A percentile compares a stretch with the other conserved stretches of the same genome.
phyloP scores from a whole-genome alignment of 108 stramenopile species.

The Skeletonema potamos region DNA sequence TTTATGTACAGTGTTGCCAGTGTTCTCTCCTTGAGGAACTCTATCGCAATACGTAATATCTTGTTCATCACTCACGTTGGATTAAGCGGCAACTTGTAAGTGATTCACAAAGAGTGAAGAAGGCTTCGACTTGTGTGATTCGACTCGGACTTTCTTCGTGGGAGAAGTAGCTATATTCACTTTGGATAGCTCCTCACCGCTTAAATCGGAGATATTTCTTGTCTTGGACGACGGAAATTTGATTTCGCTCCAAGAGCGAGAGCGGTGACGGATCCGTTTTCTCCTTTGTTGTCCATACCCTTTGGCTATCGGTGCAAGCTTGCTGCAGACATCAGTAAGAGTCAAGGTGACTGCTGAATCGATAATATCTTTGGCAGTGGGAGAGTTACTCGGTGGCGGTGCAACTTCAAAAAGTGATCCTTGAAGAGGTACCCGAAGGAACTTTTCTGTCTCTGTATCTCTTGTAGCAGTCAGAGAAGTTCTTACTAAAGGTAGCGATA shows the following conservation, averaged over 20 bases:
- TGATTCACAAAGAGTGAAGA: not conserved
- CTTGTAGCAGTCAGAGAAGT: slow-evolving; percentile 5
- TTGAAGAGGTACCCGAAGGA: slow-evolving; percentile 16
- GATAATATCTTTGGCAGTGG: slow-evolving; percentile 1
- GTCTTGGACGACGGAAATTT: slow-evolving; percentile 8
- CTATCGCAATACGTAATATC: not conserved
- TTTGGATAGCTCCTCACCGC: slow-evolving; percentile 6
- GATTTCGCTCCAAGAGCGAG: not conserved
- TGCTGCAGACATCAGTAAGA: slow-evolving; percentile 41
- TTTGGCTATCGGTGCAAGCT: slow-evolving; percentile 31
- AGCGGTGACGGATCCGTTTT: slow-evolving; percentile 12
- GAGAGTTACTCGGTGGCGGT: slow-evolving; percentile 38
- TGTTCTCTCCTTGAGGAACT: not conserved
- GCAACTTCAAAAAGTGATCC: slow-evolving; percentile 17
- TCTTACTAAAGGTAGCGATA: not conserved
- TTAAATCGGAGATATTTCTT: slow-evolving; percentile 1
- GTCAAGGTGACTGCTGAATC: slow-evolving; percentile 24
- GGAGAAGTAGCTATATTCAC: slow-evolving; percentile 4
- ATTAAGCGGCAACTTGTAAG: not conserved
- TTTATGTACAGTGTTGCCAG: slow-evolving; percentile 1
- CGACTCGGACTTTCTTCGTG: slow-evolving; percentile 12
- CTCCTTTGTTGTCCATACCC: slow-evolving; percentile 9
- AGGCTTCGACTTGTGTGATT: not conserved
- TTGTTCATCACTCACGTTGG: not conserved
- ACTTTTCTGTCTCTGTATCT: slow-evolving; percentile 19